Base-by-base conservation (phyloP, 495 filamentous ascomycete species). In the Penicillium alfredii region DNA sequence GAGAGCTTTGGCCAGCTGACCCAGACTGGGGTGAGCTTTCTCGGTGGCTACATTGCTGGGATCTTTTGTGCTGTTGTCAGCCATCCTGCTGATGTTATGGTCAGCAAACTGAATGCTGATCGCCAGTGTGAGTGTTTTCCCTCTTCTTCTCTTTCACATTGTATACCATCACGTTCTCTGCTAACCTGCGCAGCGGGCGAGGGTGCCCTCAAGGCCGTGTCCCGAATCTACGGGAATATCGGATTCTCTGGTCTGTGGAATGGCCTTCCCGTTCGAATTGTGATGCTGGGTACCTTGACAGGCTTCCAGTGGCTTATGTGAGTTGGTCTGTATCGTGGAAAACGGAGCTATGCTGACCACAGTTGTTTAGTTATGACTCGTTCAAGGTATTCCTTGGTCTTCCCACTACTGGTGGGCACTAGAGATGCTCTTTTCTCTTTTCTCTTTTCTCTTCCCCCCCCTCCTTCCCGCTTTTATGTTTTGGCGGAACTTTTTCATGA, bases 251-350 rank as follows among this genome's bases (percentile, higher is more conserved):
- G 81, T 6, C 54, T 84, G 28, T 85, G 81, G 81, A 85, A 84
- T 50, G 81, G 81, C 3, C 57, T 85, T 16, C 68, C 74, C 0
- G 76, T 81, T 25, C 58, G 81, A 40, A 82, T 82, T 45, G 54
- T 74, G 21, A 83, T 83, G 78, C 69, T 82, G 39, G 71, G 77
- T 16, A 74, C 73, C 8, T 55, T 80, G 51, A 81, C 77, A 21
- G 81, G 77, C n/a, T 83, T 82, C 63, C 81, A 85, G 56, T 85
- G 81, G 81, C 60, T 85, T 38, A 82, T 85, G 66, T 70, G 47
- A 64, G 63, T 64, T 42, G 13, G 3, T 25, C 10, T 6, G 10
- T 21, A 13, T 33, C 23, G 18, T 34, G 6, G 15, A 16, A 14
- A 30, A n/a, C n/a, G 36, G 33, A 23, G 7, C 8, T 38, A 3